phyloP scores from a whole-genome alignment of 2,329 filamentous ascomycete genomes.

The Neophaeococcomyces aloes region DNA sequence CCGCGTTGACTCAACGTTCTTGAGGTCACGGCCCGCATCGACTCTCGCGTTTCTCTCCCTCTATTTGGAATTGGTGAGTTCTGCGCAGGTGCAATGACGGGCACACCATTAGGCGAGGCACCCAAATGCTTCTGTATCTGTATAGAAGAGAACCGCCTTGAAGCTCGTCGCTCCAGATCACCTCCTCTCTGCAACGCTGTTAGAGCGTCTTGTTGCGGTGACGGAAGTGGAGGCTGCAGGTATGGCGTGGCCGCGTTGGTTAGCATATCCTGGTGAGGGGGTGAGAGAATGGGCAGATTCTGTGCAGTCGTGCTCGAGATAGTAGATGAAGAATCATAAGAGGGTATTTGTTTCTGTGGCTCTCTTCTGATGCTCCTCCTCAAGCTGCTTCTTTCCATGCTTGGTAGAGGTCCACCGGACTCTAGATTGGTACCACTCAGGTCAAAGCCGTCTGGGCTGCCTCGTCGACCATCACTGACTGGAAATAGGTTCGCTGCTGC shows the following conservation, averaged over 20 bases:
- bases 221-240: conserved; percentile 34
- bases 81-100: conserved; percentile 68
- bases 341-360: conserved; percentile 11
- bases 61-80: conserved; percentile 76
- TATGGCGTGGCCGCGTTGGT: conserved; percentile 15
- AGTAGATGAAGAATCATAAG: conserved; percentile 38
- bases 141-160: conserved; percentile 86
- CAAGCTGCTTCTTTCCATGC: conserved; percentile 10
- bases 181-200: conserved; percentile 84
- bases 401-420: conserved; percentile 8
- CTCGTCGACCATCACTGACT: conserved; percentile 22
- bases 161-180: conserved; percentile 83
- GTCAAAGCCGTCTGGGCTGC: conserved; percentile 26
- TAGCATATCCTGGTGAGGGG: conserved; percentile 49
- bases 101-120: conserved; percentile 66
- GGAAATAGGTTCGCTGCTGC: conserved; percentile 29
- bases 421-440: conserved; percentile 32
- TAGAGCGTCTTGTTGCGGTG: conserved; percentile 76
- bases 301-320: conserved; percentile 39
- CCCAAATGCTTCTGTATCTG: conserved; percentile 93
- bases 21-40: conserved; percentile 60
- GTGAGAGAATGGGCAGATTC: conserved; percentile 61
- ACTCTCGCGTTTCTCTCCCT: conserved; percentile 73
- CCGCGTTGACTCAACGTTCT: conserved; percentile 45
- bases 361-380: conserved; percentile 4